Evolutionary conservation across 2,329 filamentous ascomycete genomes (phyloP), one percentile per base, ranked within the genome.

Genomic region (Aureobasidium sp.): DNA sequence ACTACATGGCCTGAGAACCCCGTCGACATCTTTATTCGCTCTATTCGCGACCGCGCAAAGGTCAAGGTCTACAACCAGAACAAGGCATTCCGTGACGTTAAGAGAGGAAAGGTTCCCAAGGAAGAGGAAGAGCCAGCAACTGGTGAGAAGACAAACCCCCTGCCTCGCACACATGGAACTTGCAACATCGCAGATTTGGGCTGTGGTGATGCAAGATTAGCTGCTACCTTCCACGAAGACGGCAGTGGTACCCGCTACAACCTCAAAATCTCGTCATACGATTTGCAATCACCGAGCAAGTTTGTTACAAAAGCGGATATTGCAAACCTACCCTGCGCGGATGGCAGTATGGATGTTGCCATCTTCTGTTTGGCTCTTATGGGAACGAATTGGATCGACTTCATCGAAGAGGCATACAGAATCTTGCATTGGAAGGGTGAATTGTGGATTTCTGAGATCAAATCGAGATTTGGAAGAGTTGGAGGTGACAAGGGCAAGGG

Each of bases 311-410:
- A 87, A 65, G 92, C 94, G 15, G 94, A 99, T 76, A 94, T 97
- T 59, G 88, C 92, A 34, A 83, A 88, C 64, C 79, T 99, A 1
- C 93, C 93, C 0, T 78, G 96, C 0, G 79, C 79, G 5, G 86
- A 92, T 67, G 87, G 85, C 48, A 86, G 83, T 65, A 86, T 92
- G 65, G 92, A 99, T 74, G 82, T 99, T 5, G 90, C 90, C 53
- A 87, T 99, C 68, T 97, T 97, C 80, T 99, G 94, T 75, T 83
- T 99, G 36, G 94, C 93, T 55, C 84, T 99, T 63, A 99, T 99
- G 94, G 94, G 94, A 71, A 99, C 94, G 61, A 99, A 99, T 78
- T 99, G 94, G 93, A 84, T 96, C 59, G 87, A 91, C 69, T 97
- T 99, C 73, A 84, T 99, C 70, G 94, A 97, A 76, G 94, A 99